Conservation (phyloP, 345 rosid species). For the Crucihimalaya himalaica region DNA sequence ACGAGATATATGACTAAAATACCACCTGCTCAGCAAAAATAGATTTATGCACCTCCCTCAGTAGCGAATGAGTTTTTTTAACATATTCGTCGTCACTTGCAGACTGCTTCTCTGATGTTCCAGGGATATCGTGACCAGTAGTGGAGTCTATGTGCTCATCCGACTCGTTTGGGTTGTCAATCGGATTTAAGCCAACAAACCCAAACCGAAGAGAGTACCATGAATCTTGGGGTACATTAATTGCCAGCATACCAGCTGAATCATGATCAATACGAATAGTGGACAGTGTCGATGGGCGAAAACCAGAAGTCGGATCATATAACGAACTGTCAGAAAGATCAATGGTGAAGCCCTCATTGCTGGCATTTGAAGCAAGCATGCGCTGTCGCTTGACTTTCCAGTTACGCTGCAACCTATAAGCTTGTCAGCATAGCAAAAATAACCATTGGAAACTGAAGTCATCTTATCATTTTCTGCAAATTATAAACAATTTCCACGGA, state of each 20-base stretch:
- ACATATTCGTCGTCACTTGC: slow-evolving; percentile 61
- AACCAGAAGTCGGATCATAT: slow-evolving; percentile 49
- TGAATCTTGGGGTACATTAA: slow-evolving; percentile 75
- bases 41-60: slow-evolving; percentile 76
- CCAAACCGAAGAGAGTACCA: slow-evolving; percentile 75
- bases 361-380: slow-evolving; percentile 55
- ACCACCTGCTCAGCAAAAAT: slow-evolving; percentile 86
- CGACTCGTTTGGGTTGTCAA: slow-evolving; percentile 38
- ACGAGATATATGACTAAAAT: slow-evolving; percentile 10
- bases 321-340: slow-evolving; percentile 77
- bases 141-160: slow-evolving; percentile 36
- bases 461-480: slow-evolving; percentile 16
- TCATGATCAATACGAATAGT: slow-evolving; percentile 78
- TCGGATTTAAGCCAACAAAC: slow-evolving; percentile 57
- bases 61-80: slow-evolving; percentile 61
- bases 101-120: slow-evolving; percentile 49
- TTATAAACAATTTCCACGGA: not conserved
- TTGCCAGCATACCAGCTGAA: slow-evolving; percentile 89
- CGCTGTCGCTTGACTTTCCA: slow-evolving; percentile 98
- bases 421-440: slow-evolving; percentile 22
- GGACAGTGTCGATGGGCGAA: slow-evolving; percentile 66
- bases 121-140: slow-evolving; percentile 32
- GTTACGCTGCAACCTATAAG: slow-evolving; percentile 93
- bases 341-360: slow-evolving; percentile 84
- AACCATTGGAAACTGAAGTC: slow-evolving; percentile 9